Percentiles rank a stretch among this genome's conserved stretches.
phyloP scores from a whole-genome alignment of 2,329 filamentous ascomycete species.

The Colletotrichum magnum region DNA sequence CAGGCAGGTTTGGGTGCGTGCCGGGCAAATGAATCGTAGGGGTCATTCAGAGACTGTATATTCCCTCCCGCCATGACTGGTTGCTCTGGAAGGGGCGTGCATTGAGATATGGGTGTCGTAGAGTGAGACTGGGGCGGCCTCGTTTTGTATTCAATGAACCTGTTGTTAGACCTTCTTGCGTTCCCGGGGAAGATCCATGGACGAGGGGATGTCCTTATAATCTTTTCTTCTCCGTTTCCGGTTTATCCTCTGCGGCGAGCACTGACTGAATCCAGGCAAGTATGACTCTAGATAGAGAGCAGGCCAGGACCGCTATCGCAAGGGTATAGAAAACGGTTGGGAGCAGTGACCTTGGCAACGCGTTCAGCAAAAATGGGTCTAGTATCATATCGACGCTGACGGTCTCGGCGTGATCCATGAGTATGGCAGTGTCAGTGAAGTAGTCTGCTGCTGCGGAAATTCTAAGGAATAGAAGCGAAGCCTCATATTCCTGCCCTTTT shows the following conservation, averaged over 20 bases:
- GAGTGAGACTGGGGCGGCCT: background rate
- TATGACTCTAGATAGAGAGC: conserved; percentile 58
- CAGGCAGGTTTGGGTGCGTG: conserved; percentile 5
- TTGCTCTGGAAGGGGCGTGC: conserved; percentile 2
- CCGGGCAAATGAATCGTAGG: background rate
- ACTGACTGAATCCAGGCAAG: conserved; percentile 49
- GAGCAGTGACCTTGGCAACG: conserved; percentile 83
- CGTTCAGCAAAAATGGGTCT: conserved; percentile 86
- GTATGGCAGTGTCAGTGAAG: conserved; percentile 78
- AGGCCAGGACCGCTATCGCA: conserved; percentile 67
- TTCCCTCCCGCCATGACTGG: conserved; percentile 3
- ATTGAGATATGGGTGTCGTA: conserved; percentile 2
- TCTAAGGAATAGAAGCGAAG: conserved; percentile 78
- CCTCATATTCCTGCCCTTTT: conserved; percentile 39
- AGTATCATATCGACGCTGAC: conserved; percentile 87
- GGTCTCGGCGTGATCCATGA: conserved; percentile 82
- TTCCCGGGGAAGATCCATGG: conserved; percentile 31
- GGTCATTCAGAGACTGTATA: conserved; percentile 14
- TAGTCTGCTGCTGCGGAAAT: conserved; percentile 87
- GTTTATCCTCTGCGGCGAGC: conserved; percentile 44
- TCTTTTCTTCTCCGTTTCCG: conserved; percentile 58
- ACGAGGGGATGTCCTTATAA: conserved; percentile 26
- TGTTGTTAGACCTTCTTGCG: conserved; percentile 31
- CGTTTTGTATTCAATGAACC: conserved; percentile 28
- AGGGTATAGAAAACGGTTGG: conserved; percentile 80